Evolutionary conservation across 495 filamentous ascomycete species (phyloP), one percentile per base, ranked within the genome.

Genomic region (Lepidopterella palustris): DNA sequence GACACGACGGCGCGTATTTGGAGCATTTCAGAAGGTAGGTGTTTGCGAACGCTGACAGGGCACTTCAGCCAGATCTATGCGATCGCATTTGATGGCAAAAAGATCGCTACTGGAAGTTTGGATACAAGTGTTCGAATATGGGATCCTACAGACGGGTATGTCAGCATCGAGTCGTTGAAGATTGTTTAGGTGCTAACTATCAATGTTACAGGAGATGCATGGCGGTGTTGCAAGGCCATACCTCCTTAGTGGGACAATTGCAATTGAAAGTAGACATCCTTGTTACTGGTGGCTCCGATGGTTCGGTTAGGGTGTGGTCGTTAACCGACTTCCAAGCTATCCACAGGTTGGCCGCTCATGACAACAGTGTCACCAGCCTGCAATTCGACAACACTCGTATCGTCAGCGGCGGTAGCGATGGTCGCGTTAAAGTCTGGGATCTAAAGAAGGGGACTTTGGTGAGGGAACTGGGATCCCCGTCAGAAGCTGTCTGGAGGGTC

Each of bases 61-160:
- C 93, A 98, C 75, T 97, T 96, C 74, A 97, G 93, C 71, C 93
- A 98, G 67, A 98, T 98, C 55, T 98, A 98, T 68, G 95, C 93
- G 10, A 95, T 98, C 68, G 92, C 93, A 0, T 98, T 96, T 71
- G 93, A 98, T 70, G 93, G 93, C 20, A 80, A 81, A 50, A 81
- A 90, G 53, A 92, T 98, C 49, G 92, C 92, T n/a, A 98, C 93
- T 1, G 93, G 93, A 25, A 97, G 92, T 71, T 78, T 98, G 59
- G 93, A 98, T 72, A 98, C 93, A 0, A 96, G 90, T 69, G 95
- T 98, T 26, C 80, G 93, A 62, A 92, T 98, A 62, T 98, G 93
- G 93, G 90, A 97, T 76, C 91, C 92, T 25, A 80, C 81, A 23
- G 89, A 89, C 66, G 95, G 92, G 87, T 89, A 78, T 74, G 83